Percentiles rank a stretch among this genome's conserved stretches.
phyloP scores from a whole-genome alignment of 306 rosid genomes.

The Gynostemma pentaphyllum region DNA sequence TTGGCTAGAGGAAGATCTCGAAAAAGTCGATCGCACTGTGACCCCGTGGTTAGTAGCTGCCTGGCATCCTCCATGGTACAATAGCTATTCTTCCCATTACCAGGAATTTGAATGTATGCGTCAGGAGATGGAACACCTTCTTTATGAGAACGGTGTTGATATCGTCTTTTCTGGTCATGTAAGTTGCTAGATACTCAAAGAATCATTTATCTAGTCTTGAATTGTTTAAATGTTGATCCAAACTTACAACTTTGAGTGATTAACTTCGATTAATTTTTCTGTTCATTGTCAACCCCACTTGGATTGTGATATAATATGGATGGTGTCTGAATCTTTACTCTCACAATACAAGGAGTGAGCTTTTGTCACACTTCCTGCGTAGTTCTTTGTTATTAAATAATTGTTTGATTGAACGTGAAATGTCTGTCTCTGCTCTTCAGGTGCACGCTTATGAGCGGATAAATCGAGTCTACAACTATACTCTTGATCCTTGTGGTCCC shows the following conservation, averaged over 20 bases:
- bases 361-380: too few species aligned
- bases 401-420: not conserved
- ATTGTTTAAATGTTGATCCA: not conserved
- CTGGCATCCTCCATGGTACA: conserved; percentile 90
- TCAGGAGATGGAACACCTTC: conserved; percentile 82
- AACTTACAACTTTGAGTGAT: not conserved
- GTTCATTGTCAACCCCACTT: not conserved
- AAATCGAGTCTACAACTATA: conserved; percentile 77
- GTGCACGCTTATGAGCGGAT: conserved; percentile 91
- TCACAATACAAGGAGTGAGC: too few species aligned
- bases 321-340: too few species aligned
- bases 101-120: conserved; percentile 96
- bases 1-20: conserved; percentile 63
- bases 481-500: conserved; percentile 74
- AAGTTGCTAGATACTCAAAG: conserved; percentile 27
- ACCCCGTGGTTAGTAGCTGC: conserved; percentile 88
- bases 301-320: too few species aligned
- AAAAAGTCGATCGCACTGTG: conserved; percentile 33
- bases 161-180: conserved; percentile 81
- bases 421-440: conserved; percentile 26
- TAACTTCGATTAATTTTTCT: not conserved
- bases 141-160: conserved; percentile 53
- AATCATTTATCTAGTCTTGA: not conserved
- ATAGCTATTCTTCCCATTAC: conserved; percentile 81
- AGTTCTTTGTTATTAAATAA: not conserved